Percentiles rank a stretch among this genome's conserved stretches.
Evolutionary conservation across 352 stramenopile genomes (phyloP).

Genomic region (Phytopythium chamaehyphon): DNA sequence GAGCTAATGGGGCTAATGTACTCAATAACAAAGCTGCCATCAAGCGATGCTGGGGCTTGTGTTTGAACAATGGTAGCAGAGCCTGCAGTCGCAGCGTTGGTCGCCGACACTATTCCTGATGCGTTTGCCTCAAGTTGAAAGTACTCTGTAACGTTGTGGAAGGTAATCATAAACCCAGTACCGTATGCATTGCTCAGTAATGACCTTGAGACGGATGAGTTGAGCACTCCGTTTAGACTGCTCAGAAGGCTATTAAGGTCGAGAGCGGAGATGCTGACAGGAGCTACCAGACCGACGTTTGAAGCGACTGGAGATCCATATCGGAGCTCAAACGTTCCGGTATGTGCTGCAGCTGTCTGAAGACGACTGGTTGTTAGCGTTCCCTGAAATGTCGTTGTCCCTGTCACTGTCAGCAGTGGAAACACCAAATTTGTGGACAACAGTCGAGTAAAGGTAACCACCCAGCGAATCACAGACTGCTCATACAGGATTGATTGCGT

Average conservation of each 20-base stretch:
- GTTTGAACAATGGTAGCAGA: constrained; percentile 11
- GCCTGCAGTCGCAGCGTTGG: constrained; percentile 10
- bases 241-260: constrained; percentile 31
- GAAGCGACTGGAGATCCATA: constrained; percentile 29
- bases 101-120: constrained; percentile 9
- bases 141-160: constrained; percentile 48
- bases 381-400: constrained; percentile 41
- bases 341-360: constrained; percentile 17
- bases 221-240: constrained; percentile 30
- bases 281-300: background rate
- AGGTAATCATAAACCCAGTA: constrained; percentile 47
- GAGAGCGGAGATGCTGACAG: constrained; percentile 9
- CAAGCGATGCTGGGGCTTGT: constrained; percentile 36
- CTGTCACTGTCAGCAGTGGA: constrained; percentile 26
- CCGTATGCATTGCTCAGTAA: constrained; percentile 26
- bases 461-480: constrained; percentile 21
- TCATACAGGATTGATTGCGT: constrained; percentile 27
- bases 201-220: constrained; percentile 15
- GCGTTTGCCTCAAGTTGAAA: constrained; percentile 13
- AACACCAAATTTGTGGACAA: constrained; percentile 26
- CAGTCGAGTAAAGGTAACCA: constrained; percentile 49
- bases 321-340: constrained; percentile 27
- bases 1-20: constrained; percentile 29
- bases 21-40: constrained; percentile 40
- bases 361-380: constrained; percentile 14